phyloP scores from a whole-genome alignment of 2,329 filamentous ascomycete genomes.

The Trichoderma oligosporum region DNA sequence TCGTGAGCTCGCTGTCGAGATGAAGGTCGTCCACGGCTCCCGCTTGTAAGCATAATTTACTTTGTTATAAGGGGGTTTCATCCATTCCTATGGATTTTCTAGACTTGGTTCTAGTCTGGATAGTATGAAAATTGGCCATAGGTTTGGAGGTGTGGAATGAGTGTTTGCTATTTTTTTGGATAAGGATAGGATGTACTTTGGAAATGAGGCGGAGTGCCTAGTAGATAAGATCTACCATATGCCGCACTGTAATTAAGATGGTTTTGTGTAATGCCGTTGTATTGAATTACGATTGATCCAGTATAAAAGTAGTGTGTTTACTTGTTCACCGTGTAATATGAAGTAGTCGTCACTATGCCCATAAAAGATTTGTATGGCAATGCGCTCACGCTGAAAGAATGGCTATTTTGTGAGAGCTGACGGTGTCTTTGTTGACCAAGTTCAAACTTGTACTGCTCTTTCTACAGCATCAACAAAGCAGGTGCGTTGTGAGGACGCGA shows the following conservation, averaged over 20 bases:
- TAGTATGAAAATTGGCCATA: conserved; percentile 12
- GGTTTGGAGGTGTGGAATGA: conserved; percentile 13
- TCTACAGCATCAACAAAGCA: too few species aligned
- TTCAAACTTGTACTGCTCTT: too few species aligned
- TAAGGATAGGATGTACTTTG: conserved; percentile 35
- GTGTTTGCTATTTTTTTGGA: conserved; percentile 29
- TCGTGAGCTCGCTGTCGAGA: conserved; percentile 94
- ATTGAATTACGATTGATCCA: not conserved
- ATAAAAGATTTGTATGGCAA: not conserved
- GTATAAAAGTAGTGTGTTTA: not conserved
- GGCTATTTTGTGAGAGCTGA: not conserved
- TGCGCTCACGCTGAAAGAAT: not conserved
- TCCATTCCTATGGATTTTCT: conserved; percentile 15
- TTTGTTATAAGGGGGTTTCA: conserved; percentile 4
- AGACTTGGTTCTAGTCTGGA: conserved; percentile 11
- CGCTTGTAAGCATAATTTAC: conserved; percentile 49
- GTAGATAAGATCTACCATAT: conserved; percentile 43
- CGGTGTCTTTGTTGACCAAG: too few species aligned
- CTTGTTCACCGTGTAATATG: not conserved
- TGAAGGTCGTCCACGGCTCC: conserved; percentile 91
- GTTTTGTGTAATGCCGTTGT: conserved; percentile 27
- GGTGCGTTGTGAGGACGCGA: too few species aligned
- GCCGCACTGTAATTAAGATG: conserved; percentile 36
- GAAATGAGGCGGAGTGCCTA: conserved; percentile 35
- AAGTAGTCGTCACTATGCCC: not conserved